Evolutionary conservation across 2,329 filamentous ascomycete genomes (phyloP), one percentile per base, ranked within the genome.

Genomic region (Periglandula ipomoeae): DNA sequence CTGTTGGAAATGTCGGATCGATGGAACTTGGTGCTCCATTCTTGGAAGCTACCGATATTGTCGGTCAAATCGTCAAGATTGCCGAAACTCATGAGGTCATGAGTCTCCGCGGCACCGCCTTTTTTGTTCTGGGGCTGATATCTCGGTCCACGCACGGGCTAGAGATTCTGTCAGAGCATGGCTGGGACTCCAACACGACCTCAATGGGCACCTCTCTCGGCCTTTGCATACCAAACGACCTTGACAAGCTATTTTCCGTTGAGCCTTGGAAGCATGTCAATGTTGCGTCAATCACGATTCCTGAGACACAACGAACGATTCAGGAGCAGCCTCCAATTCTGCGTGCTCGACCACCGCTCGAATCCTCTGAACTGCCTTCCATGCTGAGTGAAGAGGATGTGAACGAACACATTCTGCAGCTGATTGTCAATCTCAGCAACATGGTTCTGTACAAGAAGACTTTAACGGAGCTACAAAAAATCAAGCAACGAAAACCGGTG

Each of bases 11-110:
- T 58, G 91, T 98, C 34, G 93, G 93, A 0, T 96, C 90, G 0
- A 97, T 98, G 90, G 91, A 97, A 59, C 81, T 96, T 2, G 93
- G 93, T 1, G 91, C 91, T 1, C 89, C 89, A 0, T 98, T 98
- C 64, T 74, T 98, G 3, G 93, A 96, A 66, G 84, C 86, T 49
- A 87, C 82, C 34, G 87, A 96, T 55, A 89, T 97, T 34, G 89
- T 97, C 17, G 81, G 85, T 59, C 81, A 85, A 53, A 91, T 98
- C 53, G 82, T 97, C 42, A 76, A 82, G 54, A 96, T 98, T 61
- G 93, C 93, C 1, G 88, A 95, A 64, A 73, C 75, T 24, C 90
- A 93, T 38, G 83, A 90, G 56, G 87, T 98, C 44, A 85, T 98
- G 81, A 95, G 89, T 50, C 75, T 98, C 58, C 80, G 94, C 40